Evolutionary conservation across 768 basidiomycete species (phyloP).

Genomic region (Tulasnella sp.): DNA sequence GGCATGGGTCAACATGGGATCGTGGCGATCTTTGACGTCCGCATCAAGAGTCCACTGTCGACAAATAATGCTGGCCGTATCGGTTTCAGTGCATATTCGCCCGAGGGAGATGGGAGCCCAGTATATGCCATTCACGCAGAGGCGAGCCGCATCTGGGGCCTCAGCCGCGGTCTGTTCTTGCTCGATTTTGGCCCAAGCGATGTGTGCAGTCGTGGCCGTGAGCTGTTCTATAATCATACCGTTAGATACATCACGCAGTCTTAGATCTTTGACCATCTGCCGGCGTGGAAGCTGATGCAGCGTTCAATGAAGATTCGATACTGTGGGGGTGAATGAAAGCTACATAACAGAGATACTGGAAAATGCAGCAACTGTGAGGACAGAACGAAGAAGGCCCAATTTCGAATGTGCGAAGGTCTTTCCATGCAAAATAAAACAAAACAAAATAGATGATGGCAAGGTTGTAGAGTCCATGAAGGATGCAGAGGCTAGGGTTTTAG

Average conservation of each 20-base stretch:
- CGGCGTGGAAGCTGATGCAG: too few species aligned
- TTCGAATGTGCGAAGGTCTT: neutral
- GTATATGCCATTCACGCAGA: slow-evolving; percentile 68
- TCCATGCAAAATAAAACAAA: neutral
- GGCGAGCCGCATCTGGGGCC: slow-evolving; percentile 69
- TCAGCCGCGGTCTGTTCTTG: slow-evolving; percentile 66
- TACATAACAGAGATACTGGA: too few species aligned
- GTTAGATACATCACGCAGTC: slow-evolving; percentile 25
- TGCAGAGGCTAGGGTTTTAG: neutral
- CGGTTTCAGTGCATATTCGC: slow-evolving; percentile 74
- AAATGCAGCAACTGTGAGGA: too few species aligned
- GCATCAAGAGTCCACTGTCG: slow-evolving; percentile 25
- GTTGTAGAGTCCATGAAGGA: neutral
- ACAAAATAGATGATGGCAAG: neutral
- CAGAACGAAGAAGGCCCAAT: too few species aligned
- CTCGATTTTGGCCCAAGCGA: slow-evolving; percentile 63
- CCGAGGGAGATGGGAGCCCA: slow-evolving; percentile 58
- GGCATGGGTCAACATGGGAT: slow-evolving; percentile 69
- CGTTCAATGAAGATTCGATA: too few species aligned
- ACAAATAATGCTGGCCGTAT: slow-evolving; percentile 29
- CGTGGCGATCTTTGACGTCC: slow-evolving; percentile 74
- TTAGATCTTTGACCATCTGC: slow-evolving; percentile 33
- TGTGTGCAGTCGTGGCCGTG: neutral
- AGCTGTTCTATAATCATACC: too few species aligned
- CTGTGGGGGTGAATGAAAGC: too few species aligned